These are phyloP conservation scores for Colletotrichum sp. DNA, from an alignment of 2,329 filamentous ascomycete species.

Conservation along the genomic window DNA sequence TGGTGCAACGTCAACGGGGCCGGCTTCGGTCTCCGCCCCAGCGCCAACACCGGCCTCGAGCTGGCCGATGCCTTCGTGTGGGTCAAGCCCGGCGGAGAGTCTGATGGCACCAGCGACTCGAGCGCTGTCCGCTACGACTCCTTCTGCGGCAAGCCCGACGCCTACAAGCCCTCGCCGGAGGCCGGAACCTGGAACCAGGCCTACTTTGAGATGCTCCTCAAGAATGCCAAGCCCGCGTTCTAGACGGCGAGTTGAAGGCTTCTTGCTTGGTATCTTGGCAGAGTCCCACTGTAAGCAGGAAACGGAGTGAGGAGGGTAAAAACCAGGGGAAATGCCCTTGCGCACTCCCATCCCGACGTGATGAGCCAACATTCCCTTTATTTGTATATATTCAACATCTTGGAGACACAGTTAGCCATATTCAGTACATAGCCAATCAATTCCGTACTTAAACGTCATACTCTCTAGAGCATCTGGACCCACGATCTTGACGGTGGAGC, in stretches of 20 bases:
- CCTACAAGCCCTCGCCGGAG: constrained; percentile 55
- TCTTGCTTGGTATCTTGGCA: neutral
- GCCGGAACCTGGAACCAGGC: constrained; percentile 50
- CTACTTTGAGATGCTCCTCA: constrained; percentile 29
- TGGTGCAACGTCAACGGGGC: constrained; percentile 68
- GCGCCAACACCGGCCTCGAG: constrained; percentile 58
- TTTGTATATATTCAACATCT: neutral
- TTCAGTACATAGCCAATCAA: neutral
- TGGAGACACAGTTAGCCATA: neutral
- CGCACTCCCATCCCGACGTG: neutral
- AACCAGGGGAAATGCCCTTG: neutral
- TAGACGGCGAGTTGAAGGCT: neutral
- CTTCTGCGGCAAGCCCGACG: constrained; percentile 43
- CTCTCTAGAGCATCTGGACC: neutral
- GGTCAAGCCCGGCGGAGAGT: constrained; percentile 69
- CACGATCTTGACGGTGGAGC: neutral
- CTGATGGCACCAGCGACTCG: constrained; percentile 42
- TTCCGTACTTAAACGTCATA: neutral
- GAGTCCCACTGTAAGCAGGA: neutral
- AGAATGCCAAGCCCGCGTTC: constrained; percentile 23
- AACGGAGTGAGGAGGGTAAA: neutral
- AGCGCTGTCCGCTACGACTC: constrained; percentile 39
- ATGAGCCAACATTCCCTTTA: neutral
- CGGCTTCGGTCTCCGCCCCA: constrained; percentile 65
- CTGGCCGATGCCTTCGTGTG: constrained; percentile 69